These are phyloP conservation scores for Akanthomyces uredinophilus DNA, from an alignment of 2,329 filamentous ascomycete genomes.

Conservation along the genomic window DNA sequence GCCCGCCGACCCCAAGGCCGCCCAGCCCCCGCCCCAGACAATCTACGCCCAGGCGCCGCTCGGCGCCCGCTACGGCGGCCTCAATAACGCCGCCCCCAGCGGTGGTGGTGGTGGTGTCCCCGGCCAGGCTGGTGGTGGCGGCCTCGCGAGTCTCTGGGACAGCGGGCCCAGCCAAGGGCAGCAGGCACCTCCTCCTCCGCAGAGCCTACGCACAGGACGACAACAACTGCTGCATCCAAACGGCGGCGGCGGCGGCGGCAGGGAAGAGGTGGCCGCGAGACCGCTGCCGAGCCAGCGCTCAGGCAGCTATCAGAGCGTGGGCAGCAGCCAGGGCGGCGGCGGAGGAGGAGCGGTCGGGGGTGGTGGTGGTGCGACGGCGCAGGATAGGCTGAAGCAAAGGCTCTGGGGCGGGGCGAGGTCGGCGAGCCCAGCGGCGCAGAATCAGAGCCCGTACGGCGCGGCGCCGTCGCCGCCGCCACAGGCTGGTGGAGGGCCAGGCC, in stretches of 20 bases:
- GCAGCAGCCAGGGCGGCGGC: constrained; percentile 26
- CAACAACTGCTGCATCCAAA: background rate
- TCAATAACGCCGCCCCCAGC: constrained; percentile 20
- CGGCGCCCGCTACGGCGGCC: constrained; percentile 49
- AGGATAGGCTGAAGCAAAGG: constrained; percentile 76
- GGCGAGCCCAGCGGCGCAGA: constrained; percentile 43
- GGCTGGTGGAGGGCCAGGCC: background rate
- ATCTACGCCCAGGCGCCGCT: constrained; percentile 46
- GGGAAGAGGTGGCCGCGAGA: constrained; percentile 41
- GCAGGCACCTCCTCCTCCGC: constrained; percentile 24
- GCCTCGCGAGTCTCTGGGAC: constrained; percentile 56
- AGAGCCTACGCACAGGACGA: constrained; percentile 28
- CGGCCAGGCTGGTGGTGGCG: background rate
- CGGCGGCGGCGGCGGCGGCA: constrained; percentile 30
- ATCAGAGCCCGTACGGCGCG: constrained; percentile 43
- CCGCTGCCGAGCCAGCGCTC: constrained; percentile 67
- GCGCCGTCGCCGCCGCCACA: constrained; percentile 30
- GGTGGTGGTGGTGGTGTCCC: no score
- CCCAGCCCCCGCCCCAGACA: constrained; percentile 51
- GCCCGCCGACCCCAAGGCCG: constrained; percentile 73
- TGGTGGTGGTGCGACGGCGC: constrained; percentile 54
- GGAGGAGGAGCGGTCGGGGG: constrained; percentile 20
- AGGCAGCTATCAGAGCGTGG: constrained; percentile 64
- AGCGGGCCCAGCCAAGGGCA: constrained; percentile 30
- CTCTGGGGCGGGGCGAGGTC: constrained; percentile 60